phyloP scores from a whole-genome alignment of 768 basidiomycete species.

The Kwoniella dendrophila region DNA sequence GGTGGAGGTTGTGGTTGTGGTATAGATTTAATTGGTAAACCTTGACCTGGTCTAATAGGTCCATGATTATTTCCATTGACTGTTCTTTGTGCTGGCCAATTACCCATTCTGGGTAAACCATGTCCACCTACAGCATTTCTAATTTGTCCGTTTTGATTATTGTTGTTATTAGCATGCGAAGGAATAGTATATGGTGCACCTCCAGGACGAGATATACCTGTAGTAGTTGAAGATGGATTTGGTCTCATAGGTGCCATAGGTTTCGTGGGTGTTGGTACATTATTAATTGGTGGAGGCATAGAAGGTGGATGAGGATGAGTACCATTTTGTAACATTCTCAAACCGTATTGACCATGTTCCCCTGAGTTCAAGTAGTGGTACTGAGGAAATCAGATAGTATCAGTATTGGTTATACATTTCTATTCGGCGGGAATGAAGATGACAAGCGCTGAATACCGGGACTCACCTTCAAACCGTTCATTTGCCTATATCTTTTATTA shows the following conservation, averaged over 20 bases:
- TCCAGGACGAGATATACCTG: constrained; percentile 4
- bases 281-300: constrained; percentile 21
- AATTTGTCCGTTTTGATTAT: not conserved
- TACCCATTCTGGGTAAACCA: constrained; percentile 34
- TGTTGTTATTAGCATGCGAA: constrained; percentile 12
- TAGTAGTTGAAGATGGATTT: constrained; percentile 16
- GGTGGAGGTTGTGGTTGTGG: constrained; percentile 27
- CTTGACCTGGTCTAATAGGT: not conserved
- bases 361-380: constrained; percentile 98
- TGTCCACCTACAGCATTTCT: constrained; percentile 15
- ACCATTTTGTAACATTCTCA: constrained; percentile 71
- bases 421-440: constrained; percentile 7
- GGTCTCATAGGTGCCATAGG: too few species aligned
- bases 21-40: not conserved
- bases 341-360: constrained; percentile 87
- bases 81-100: constrained; percentile 25
- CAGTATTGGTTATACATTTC: not conserved
- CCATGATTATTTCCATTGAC: constrained; percentile 6
- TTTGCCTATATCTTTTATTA: constrained; percentile 88
- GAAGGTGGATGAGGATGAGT: constrained; percentile 56
- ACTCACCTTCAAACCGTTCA: constrained; percentile 75
- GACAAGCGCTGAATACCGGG: constrained; percentile 55
- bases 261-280: constrained; percentile 10
- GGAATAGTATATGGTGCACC: constrained; percentile 35
- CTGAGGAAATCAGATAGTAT: constrained; percentile 16